Conservation (phyloP, 108 stramenopile species). For the Fragilaria crotonensis region DNA sequence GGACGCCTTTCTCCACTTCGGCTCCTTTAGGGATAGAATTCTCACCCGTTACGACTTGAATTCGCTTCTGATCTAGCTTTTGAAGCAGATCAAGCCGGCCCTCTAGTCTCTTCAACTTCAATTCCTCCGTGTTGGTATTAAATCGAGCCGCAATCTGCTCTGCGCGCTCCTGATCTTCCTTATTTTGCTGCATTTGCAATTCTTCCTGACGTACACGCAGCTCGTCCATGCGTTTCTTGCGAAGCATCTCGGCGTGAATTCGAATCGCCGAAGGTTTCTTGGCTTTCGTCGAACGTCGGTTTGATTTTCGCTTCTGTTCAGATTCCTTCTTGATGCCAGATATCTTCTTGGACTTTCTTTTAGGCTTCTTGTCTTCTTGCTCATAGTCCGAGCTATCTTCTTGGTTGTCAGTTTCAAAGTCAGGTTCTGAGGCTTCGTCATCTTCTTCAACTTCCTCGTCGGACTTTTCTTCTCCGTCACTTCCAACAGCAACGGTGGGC, state of each 20-base stretch:
- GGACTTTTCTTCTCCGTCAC: not conserved
- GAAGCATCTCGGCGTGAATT: conserved; percentile 34
- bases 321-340: not conserved
- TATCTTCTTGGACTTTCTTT: conserved; percentile 7
- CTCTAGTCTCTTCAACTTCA: conserved; percentile 48
- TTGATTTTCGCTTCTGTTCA: conserved; percentile 2
- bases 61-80: conserved; percentile 48
- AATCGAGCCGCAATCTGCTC: conserved; percentile 71
- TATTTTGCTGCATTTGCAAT: conserved; percentile 42
- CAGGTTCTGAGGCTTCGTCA: conserved; percentile 1
- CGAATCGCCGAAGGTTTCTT: conserved; percentile 33
- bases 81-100: conserved; percentile 62
- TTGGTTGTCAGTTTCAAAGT: too few relatives aligned
- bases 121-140: conserved; percentile 74
- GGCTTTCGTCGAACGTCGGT: conserved; percentile 9
- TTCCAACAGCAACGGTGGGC: not conserved
- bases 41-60: conserved; percentile 21
- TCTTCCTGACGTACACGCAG: conserved; percentile 69
- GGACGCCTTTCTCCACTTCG: conserved; percentile 8
- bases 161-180: conserved; percentile 64
- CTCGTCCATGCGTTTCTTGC: conserved; percentile 64
- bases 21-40: conserved; percentile 19
- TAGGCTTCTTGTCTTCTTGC: conserved; percentile 11
- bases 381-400: conserved; percentile 16
- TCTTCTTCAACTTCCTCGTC: conserved; percentile 3